These are phyloP conservation scores for Bonnemaisonia californica DNA, from an alignment of 31 red algal genomes.

Conservation along the genomic window DNA sequence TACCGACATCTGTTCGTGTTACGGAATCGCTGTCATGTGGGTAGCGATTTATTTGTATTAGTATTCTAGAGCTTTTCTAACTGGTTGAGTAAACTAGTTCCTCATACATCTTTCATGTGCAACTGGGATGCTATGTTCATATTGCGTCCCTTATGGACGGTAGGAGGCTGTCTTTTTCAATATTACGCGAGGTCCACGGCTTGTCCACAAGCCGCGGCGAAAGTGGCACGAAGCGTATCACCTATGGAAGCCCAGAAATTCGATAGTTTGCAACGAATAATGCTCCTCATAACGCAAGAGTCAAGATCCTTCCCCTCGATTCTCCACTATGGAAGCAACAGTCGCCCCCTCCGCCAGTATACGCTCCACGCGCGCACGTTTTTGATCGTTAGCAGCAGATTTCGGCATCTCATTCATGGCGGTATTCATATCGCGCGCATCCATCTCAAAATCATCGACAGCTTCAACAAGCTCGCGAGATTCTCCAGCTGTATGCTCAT, in stretches of 20 bases:
- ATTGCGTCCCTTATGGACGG: no score
- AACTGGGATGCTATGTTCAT: no score
- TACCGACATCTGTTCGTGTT: no score
- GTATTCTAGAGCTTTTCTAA: background rate
- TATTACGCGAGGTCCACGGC: no score
- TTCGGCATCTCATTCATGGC: conserved; percentile 21
- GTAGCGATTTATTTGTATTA: background rate
- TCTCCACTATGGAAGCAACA: background rate
- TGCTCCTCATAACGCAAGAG: background rate
- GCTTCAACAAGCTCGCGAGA: conserved; percentile 20
- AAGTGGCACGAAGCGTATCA: no score
- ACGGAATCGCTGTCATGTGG: no score
- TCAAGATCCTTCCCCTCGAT: no score
- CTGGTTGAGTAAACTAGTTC: background rate
- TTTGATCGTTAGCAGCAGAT: conserved; percentile 36
- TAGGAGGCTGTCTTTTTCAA: no score
- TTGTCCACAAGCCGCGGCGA: no score
- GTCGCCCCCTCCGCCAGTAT: conserved; percentile 42
- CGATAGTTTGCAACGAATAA: no score
- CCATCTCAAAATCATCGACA: background rate
- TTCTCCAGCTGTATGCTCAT: conserved; percentile 31
- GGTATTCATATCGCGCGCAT: conserved; percentile 12
- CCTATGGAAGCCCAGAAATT: no score
- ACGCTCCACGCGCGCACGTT: conserved; percentile 46
- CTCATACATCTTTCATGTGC: no score